Base-by-base conservation (phyloP, 345 rosid species). In the Lepidium sativum region DNA sequence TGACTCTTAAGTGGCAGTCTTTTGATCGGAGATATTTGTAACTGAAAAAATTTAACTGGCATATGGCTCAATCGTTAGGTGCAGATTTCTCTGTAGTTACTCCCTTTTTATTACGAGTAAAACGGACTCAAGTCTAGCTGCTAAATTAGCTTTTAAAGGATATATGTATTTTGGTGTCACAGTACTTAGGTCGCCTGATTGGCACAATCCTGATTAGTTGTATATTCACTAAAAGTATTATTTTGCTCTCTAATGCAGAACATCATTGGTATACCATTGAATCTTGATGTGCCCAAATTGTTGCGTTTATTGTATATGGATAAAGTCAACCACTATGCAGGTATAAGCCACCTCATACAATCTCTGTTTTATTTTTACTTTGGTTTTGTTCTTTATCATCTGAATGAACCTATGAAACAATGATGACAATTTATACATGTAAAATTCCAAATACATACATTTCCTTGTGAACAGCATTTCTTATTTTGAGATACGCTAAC, bases 271-370 rank as follows among this genome's bases (percentile, higher is more conserved):
- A 71, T 90, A 57, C 86, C 69, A 42, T 61, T 90, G 62, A 79
- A 83, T 82, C 85, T 94, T 72, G 87, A 88, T 80, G 63, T 82
- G 60, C 92, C 90, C 56, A 94, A 83, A 80, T 85, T 86, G 89
- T 75, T 81, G 80, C 85, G 52, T 43, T 54, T 90, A 34, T 80
- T 88, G 76, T 81, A 78, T 70, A 63, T 94, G 81, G 96, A 90
- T 81, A 77, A 70, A 76, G 79, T 84, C 76, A 86, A 82, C 76
- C 73, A 79, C 51, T 81, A 71, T 65, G 92, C 91, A 79, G 97
- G 99, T 90, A 82, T n/a, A 73, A 60, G 7, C 63, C 54, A 35
- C 61, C 60, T 47, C 38, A 21, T 40, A 15, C 38, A 38, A 17
- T 45, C 23, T 71, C 16, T 13, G 8, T 25, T 12, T 47, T n/a